A percentile compares a stretch with the other conserved stretches of the same genome.
Evolutionary conservation across 192 early-diverging fungal species (phyloP).

Genomic region (Coemansia brasiliensis): DNA sequence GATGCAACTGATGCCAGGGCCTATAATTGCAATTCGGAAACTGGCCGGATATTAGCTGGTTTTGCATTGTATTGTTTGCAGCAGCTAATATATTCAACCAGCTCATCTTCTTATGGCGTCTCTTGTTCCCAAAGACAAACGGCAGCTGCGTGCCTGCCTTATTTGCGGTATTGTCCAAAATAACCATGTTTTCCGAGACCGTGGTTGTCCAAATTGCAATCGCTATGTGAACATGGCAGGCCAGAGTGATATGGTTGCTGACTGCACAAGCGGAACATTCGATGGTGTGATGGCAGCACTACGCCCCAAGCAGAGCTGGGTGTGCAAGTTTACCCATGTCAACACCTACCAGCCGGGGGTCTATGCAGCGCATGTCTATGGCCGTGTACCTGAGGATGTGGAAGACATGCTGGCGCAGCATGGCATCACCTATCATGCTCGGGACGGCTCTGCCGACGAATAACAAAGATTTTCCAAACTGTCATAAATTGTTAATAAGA

Average conservation of each 20-base stretch:
- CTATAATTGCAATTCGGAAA: too few species aligned
- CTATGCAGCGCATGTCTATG: slow-evolving; percentile 74
- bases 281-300: slow-evolving; percentile 75
- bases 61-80: too few species aligned
- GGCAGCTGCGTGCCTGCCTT: slow-evolving; percentile 76
- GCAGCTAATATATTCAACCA: background rate
- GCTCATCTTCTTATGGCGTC: slow-evolving; percentile 25
- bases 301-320: slow-evolving; percentile 75
- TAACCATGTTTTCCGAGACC: slow-evolving; percentile 64
- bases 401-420: slow-evolving; percentile 68
- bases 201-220: slow-evolving; percentile 85
- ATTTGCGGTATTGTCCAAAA: slow-evolving; percentile 82
- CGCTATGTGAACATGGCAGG: slow-evolving; percentile 68
- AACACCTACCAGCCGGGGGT: slow-evolving; percentile 60
- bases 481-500: too few species aligned
- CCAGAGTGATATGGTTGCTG: slow-evolving; percentile 61
- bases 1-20: background rate
- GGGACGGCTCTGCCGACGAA: slow-evolving; percentile 62
- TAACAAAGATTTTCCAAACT: slow-evolving; percentile 11
- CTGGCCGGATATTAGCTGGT: too few species aligned
- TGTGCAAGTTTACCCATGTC: slow-evolving; percentile 67
- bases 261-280: slow-evolving; percentile 78
- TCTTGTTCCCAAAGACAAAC: slow-evolving; percentile 63
- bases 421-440: slow-evolving; percentile 68
- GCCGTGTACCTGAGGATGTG: slow-evolving; percentile 71